These are phyloP conservation scores for Solanum chmielewskii DNA, from an alignment of 257 asterid genomes.

Conservation along the genomic window DNA sequence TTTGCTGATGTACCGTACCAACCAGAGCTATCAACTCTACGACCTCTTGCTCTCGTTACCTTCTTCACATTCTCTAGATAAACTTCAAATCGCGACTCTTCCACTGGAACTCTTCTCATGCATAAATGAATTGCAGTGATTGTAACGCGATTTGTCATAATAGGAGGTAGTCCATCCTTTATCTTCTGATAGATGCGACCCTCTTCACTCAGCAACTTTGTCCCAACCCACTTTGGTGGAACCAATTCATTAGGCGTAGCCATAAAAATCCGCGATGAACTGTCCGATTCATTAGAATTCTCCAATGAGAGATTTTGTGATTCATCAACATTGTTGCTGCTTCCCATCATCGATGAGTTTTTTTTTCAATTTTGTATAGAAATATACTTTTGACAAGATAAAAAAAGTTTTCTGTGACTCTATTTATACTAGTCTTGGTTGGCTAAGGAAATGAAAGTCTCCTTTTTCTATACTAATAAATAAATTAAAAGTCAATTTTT, in stretches of 20 bases:
- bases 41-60: conserved; percentile 41
- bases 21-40: conserved; percentile 29
- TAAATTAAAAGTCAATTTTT: no score
- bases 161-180: conserved; percentile 22
- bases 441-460: no score
- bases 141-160: conserved; percentile 10
- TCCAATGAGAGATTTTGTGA: not conserved
- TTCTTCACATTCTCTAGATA: conserved; percentile 37
- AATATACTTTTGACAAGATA: no score
- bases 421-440: no score
- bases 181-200: conserved; percentile 13
- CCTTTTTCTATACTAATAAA: no score
- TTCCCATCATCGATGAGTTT: no score
- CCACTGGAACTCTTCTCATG: conserved; percentile 22
- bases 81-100: conserved; percentile 25
- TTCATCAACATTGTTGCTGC: no score
- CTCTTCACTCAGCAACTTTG: conserved; percentile 17
- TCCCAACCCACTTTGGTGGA: conserved; percentile 41
- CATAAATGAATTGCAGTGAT: conserved; percentile 40
- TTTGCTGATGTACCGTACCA: conserved; percentile 63
- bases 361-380: no score
- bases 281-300: not conserved
- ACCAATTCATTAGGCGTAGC: conserved; percentile 5
- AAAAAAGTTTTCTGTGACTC: no score
- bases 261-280: conserved; percentile 14